Evolutionary conservation across 73 alveolate species (phyloP), one percentile per base, ranked within the genome.

Genomic region (Effrenium voratum): DNA sequence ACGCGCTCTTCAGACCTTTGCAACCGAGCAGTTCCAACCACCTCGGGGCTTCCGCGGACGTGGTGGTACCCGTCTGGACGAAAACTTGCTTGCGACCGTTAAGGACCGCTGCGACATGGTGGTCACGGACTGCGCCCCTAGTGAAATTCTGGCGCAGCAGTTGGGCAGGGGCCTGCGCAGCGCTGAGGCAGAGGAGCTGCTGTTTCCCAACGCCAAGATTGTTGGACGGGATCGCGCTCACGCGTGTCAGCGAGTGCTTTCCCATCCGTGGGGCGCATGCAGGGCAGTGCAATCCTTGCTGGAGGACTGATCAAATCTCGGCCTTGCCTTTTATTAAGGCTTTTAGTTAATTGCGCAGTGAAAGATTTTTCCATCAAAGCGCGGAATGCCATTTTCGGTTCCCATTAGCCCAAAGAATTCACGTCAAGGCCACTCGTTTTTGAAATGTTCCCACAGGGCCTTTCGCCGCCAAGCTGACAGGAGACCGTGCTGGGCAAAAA

Each of bases 21-120:
- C 46, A 40, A 32, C 40, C 26, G n/a, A 24, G 26, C 40, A 38
- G 32, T 72, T 30, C 82, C 26, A 72, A n/a, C 46, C 82, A 30
- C 82, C 82, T 30, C 40, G 88, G 59, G 88, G 88, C 63, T 77
- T 77, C 40, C 88, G 60, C 40, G 88, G 88, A 15, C 44, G 45
- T 30, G 40, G 16, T 32, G n/a, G 40, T 38, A 43, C 34, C 47
- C 72, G 28, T 24, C 19, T 36, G 44, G 60, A 77, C n/a, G 38
- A 40, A 43, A 43, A 77, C 34, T 40, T 77, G 88, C 16, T 77
- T 30, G 55, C n/a, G 40, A 44, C 28, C 47, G 24, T 77, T 60
- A 30, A 40, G 40, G 40, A 44, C n/a, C n/a, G 40, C 13, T 43
- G 63, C 63, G 63, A 77, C 36, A 77, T 77, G 88, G 88, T 44